These are phyloP conservation scores for Hypoxylon sp. DNA, from an alignment of 2,329 filamentous ascomycete genomes.

Conservation along the genomic window DNA sequence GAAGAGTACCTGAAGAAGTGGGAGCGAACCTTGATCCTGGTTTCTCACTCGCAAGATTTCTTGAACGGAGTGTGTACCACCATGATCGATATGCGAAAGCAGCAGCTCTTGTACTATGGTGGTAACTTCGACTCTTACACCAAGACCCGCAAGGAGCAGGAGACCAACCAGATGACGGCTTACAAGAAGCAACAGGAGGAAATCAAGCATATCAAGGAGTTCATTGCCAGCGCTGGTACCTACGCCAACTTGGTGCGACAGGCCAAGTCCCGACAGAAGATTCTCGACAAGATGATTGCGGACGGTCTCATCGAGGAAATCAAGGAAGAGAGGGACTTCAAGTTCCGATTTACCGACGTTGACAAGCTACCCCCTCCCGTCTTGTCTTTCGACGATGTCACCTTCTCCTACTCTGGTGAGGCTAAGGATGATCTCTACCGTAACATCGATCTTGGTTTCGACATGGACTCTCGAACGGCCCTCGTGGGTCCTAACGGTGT, in stretches of 20 bases:
- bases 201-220: conserved; percentile 99
- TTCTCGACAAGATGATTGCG: conserved; percentile 99
- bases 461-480: conserved; percentile 98
- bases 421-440: conserved; percentile 92
- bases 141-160: conserved; percentile 94
- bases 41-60: conserved; percentile 99
- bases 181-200: conserved; percentile 99
- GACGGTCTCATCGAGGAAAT: conserved; percentile 98
- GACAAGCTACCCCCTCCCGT: conserved; percentile 99
- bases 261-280: conserved; percentile 99
- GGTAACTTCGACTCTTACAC: conserved; percentile 99
- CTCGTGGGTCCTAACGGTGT: conserved; percentile 99
- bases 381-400: conserved; percentile 94
- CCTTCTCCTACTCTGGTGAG: conserved; percentile 96
- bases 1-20: conserved; percentile 99
- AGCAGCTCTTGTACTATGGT: conserved; percentile 94
- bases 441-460: conserved; percentile 96
- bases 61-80: conserved; percentile 96
- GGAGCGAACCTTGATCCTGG: conserved; percentile 94
- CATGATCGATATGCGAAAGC: conserved; percentile 98
- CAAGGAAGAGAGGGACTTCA: conserved; percentile 84
- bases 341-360: conserved; percentile 97
- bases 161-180: conserved; percentile 98
- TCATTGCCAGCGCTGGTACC: conserved; percentile 99
- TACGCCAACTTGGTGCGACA: conserved; percentile 99